Conservation (phyloP, 192 early-diverging fungal species). For the Podila epigama region DNA sequence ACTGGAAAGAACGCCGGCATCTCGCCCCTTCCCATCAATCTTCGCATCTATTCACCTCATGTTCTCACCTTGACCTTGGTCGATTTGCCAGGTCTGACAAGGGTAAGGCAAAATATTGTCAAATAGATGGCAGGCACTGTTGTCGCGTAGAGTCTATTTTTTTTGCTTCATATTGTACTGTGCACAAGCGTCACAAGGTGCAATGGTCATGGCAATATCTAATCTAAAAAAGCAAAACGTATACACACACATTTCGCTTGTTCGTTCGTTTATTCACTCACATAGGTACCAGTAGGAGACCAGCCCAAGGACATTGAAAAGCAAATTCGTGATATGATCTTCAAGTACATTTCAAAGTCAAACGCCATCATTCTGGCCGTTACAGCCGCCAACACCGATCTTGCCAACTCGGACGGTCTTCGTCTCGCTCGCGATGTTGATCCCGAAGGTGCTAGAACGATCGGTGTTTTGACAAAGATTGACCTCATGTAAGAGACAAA, state of each 20-base stretch:
- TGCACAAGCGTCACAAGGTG: no score
- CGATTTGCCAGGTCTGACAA: slow-evolving; percentile 98
- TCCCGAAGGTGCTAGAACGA: slow-evolving; percentile 95
- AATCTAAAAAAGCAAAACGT: no score
- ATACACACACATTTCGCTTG: neutral
- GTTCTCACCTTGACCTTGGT: slow-evolving; percentile 98
- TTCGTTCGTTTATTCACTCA: neutral
- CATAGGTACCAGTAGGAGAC: slow-evolving; percentile 93
- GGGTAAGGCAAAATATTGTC: slow-evolving; percentile 53
- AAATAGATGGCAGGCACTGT: neutral
- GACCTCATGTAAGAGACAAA: slow-evolving; percentile 84
- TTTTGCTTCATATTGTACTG: no score
- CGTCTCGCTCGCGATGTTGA: slow-evolving; percentile 98
- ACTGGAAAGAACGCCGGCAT: slow-evolving; percentile 83
- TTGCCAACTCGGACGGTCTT: slow-evolving; percentile 99
- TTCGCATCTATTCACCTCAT: slow-evolving; percentile 97
- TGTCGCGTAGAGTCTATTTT: neutral
- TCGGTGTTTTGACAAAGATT: slow-evolving; percentile 99
- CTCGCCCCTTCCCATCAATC: slow-evolving; percentile 95
- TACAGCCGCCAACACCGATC: slow-evolving; percentile 97
- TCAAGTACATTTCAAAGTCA: slow-evolving; percentile 97
- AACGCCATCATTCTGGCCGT: slow-evolving; percentile 99
- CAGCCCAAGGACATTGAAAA: slow-evolving; percentile 99
- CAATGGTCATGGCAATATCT: no score
- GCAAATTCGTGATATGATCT: slow-evolving; percentile 97